These are phyloP conservation scores for Urochloa ruziziensis DNA, from an alignment of 176 grass and related monocot genomes.

Conservation along the genomic window DNA sequence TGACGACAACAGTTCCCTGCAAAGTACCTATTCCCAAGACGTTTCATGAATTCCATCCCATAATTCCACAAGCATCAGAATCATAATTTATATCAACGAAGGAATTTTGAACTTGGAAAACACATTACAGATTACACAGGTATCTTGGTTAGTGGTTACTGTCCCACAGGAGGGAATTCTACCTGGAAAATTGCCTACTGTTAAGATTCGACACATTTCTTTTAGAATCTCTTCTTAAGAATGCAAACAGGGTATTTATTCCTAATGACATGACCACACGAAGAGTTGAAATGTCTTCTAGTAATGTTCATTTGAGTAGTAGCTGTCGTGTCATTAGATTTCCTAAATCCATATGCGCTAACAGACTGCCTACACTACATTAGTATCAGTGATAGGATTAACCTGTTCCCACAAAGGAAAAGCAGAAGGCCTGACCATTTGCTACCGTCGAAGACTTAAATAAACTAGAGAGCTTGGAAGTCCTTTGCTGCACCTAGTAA, in stretches of 20 bases:
- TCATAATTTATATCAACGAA: background rate
- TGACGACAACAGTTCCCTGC: background rate
- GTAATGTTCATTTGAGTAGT: background rate
- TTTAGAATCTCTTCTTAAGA: background rate
- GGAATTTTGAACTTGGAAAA: background rate
- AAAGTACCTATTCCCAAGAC: background rate
- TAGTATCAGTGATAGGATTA: background rate
- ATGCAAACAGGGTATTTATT: background rate
- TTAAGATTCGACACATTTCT: background rate
- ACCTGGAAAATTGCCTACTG: background rate
- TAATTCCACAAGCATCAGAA: constrained; percentile 11
- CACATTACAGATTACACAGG: constrained; percentile 17
- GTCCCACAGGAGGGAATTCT: background rate
- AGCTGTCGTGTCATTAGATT: constrained; percentile 19
- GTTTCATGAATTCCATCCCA: background rate
- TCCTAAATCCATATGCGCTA: constrained; percentile 1
- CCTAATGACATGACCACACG: background rate
- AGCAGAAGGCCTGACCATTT: background rate
- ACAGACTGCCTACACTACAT: background rate
- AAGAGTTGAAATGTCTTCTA: background rate
- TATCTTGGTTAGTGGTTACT: background rate
- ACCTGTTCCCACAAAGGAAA: background rate
- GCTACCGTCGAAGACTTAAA: background rate
- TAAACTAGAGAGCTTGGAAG: background rate
- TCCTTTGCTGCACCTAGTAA: background rate